Evolutionary conservation across 140 eudicot genomes (phyloP).

Genomic region (Eryngium alpinum): DNA sequence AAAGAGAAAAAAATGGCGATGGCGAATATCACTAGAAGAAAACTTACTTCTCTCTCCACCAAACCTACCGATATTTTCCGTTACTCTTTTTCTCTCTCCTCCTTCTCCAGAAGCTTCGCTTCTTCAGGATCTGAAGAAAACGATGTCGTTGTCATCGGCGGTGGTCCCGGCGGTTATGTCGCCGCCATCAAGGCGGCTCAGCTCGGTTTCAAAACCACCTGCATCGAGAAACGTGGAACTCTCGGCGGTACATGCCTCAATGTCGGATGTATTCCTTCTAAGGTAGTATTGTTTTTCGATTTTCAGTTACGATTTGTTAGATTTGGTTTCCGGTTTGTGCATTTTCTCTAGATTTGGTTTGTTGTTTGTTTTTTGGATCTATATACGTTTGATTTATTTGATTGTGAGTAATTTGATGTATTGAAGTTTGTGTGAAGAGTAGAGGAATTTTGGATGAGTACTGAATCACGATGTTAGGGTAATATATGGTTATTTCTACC

Average conservation of each 20-base stretch:
- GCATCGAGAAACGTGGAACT: conserved; percentile 81
- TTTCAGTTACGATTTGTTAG: not conserved
- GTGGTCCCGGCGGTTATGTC: conserved; percentile 91
- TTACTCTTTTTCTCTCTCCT: conserved; percentile 26
- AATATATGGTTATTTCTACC: not conserved
- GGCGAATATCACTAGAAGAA: conserved; percentile 53
- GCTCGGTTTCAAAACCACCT: conserved; percentile 77
- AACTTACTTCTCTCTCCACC: conserved; percentile 20
- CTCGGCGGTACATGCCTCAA: conserved; percentile 90
- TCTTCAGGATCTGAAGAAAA: conserved; percentile 65
- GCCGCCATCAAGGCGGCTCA: conserved; percentile 92
- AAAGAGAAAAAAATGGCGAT: conserved; percentile 50
- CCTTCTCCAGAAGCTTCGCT: conserved; percentile 44
- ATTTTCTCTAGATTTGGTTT: not conserved
- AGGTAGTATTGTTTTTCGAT: conserved; percentile 32
- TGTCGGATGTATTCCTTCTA: conserved; percentile 74
- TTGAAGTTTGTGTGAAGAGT: not conserved
- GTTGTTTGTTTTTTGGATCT: not conserved
- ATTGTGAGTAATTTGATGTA: not conserved
- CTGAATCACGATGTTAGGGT: no score
- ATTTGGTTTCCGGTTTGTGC: not conserved
- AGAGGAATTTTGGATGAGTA: not conserved
- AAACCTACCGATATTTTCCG: conserved; percentile 10
- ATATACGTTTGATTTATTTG: not conserved
- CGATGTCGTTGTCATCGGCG: conserved; percentile 78